Evolutionary conservation across 140 eudicot species (phyloP).

Genomic region (Cichorium intybus): DNA sequence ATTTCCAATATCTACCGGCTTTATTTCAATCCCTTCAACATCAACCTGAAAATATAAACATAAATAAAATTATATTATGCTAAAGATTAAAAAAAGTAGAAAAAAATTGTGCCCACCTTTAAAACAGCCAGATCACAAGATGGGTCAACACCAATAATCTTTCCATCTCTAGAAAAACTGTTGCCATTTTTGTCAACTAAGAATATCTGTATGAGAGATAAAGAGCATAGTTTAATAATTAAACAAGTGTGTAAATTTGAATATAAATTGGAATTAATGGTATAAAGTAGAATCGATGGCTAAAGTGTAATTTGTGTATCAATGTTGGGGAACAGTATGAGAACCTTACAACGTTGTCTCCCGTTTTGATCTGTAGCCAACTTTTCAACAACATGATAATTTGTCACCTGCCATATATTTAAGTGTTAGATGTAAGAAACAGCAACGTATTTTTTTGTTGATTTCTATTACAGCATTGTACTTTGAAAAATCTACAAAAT

Average conservation of each 20-base stretch:
- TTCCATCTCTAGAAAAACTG: slow-evolving; percentile 60
- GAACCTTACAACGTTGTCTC: slow-evolving; percentile 89
- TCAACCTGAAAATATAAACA: slow-evolving; percentile 50
- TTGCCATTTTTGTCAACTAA: slow-evolving; percentile 62
- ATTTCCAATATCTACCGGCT: slow-evolving; percentile 68
- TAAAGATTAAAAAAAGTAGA: not conserved
- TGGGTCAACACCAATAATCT: slow-evolving; percentile 76
- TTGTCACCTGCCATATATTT: slow-evolving; percentile 63
- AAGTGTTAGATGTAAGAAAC: not conserved
- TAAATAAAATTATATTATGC: not conserved
- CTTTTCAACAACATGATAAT: slow-evolving; percentile 88
- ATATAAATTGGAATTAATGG: not conserved
- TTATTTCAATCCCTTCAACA: slow-evolving; percentile 57
- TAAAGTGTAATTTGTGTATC: not conserved
- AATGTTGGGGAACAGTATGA: not conserved
- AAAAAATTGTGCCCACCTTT: slow-evolving; percentile 41
- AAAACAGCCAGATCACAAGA: slow-evolving; percentile 89
- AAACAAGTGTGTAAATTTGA: not conserved
- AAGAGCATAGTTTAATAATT: not conserved
- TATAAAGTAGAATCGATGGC: not conserved
- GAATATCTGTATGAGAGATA: slow-evolving; percentile 43
- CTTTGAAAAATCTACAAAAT: too few relatives aligned
- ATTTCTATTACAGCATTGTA: too few relatives aligned
- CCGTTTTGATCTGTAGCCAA: slow-evolving; percentile 77
- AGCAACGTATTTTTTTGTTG: not conserved